These are phyloP conservation scores for Lasiodiplodia hormozganensis DNA, from an alignment of 2,329 filamentous ascomycete species.

Conservation along the genomic window DNA sequence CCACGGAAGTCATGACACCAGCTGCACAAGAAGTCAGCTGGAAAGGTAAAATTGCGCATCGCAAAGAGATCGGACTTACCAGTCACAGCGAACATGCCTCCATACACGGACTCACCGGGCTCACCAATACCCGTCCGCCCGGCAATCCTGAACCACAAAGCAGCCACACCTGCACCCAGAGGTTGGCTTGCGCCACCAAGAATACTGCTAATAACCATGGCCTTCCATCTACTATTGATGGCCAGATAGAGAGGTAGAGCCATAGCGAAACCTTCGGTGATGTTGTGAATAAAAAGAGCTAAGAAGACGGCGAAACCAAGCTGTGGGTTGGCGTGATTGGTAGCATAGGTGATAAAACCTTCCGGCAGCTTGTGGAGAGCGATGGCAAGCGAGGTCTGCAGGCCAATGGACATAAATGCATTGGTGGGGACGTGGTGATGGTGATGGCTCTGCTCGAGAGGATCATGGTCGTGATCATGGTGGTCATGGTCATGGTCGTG, in stretches of 20 bases:
- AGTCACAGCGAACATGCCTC: conserved; percentile 84
- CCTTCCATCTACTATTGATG: conserved; percentile 77
- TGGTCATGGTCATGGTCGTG: conserved; percentile 33
- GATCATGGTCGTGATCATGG: conserved; percentile 32
- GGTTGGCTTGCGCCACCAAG: conserved; percentile 89
- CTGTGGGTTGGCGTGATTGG: conserved; percentile 90
- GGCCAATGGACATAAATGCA: conserved; percentile 90
- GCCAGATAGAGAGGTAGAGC: conserved; percentile 92
- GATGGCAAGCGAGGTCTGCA: conserved; percentile 94
- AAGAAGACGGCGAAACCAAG: conserved; percentile 93
- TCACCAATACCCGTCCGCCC: conserved; percentile 52
- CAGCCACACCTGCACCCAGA: conserved; percentile 81
- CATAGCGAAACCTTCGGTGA: conserved; percentile 95
- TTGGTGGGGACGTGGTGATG: conserved; percentile 97
- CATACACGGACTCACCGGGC: conserved; percentile 69
- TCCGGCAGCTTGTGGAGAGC: conserved; percentile 95
- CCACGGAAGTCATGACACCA: conserved; percentile 95
- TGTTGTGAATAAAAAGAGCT: conserved; percentile 96
- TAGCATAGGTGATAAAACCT: conserved; percentile 89
- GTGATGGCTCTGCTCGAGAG: conserved; percentile 55
- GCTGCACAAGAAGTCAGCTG: conserved; percentile 49
- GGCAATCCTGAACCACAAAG: conserved; percentile 82
- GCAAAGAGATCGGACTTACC: conserved; percentile 27
- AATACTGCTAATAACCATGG: conserved; percentile 83
- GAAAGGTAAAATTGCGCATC: not conserved